Evolutionary conservation across 306 rosid species (phyloP), one percentile per base, ranked within the genome.

Genomic region (Herpetospermum pedunculosum): DNA sequence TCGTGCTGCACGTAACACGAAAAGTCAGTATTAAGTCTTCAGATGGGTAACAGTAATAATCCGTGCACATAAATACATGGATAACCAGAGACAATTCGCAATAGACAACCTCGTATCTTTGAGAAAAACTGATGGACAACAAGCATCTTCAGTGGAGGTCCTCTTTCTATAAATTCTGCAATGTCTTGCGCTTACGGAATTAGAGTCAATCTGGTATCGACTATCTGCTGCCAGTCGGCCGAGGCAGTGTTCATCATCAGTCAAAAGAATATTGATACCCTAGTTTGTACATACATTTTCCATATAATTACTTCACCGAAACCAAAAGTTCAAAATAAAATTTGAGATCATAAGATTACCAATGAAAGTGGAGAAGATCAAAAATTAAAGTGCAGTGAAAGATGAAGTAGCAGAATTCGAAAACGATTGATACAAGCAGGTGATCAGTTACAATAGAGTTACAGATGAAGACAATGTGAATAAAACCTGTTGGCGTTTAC

Each of bases 181-280:
- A 81, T 91, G 99, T 30, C 78, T 88, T 7, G 77, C 91, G 53
- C 97, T 94, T 72, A 91, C 86, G 2, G 91, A 72, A 77, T n/a
- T 76, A 2, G 93, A 88, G 48, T 91, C 97, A 65, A 94, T 87
- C 84, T 82, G 96, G 81, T 84, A 89, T 5, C 88, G 90, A 18
- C 60, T 72, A 75, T 89, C 92, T 4, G 80, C 87, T 11, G 80
- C 88, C 55, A 79, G 13, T 62, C 99, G 88, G 37, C 99, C 96
- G 23, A 91, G 68, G 80, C 77, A 72, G 79, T 91, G 99, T 81
- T 94, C 92, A 72, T 88, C 88, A 4, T 84, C 83, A 44, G 82
- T 88, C 82, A 94, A 77, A 49, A 91, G 74, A 57, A 91, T 91
- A 77, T 91, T 83, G 29, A 88, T 89, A 32, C 99, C 97, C 97